These are phyloP conservation scores for Stentor coeruleus DNA, from an alignment of 73 alveolate species.

Conservation along the genomic window DNA sequence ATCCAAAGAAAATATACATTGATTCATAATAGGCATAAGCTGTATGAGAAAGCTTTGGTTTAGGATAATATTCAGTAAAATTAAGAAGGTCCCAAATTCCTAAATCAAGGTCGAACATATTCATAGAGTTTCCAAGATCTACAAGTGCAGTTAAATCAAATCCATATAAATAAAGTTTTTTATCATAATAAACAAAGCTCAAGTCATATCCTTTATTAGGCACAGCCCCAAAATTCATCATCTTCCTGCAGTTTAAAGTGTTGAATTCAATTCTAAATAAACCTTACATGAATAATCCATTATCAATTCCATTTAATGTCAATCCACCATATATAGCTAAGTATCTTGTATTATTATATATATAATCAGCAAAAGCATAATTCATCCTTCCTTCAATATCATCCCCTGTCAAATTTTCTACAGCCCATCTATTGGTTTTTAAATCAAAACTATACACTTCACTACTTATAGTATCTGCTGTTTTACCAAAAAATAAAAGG, in stretches of 20 bases:
- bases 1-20: no score
- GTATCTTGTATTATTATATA: not conserved
- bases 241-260: not conserved
- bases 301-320: not conserved
- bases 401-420: slow-evolving; percentile 12
- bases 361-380: not conserved
- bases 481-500: no score
- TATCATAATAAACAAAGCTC: not conserved
- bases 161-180: not conserved
- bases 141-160: not conserved
- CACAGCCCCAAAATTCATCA: not conserved
- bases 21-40: no score
- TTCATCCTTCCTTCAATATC: not conserved
- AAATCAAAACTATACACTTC: not conserved
- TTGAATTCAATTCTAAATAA: not conserved
- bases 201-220: not conserved
- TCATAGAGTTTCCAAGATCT: no score
- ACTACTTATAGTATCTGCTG: no score
- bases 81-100: no score
- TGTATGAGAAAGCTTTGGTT: no score
- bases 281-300: not conserved
- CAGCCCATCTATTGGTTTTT: not conserved
- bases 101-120: no score
- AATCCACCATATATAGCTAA: not conserved
- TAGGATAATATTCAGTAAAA: no score